Conservation (phyloP, 441 rosid species). For the Gossypium davidsonii region DNA sequence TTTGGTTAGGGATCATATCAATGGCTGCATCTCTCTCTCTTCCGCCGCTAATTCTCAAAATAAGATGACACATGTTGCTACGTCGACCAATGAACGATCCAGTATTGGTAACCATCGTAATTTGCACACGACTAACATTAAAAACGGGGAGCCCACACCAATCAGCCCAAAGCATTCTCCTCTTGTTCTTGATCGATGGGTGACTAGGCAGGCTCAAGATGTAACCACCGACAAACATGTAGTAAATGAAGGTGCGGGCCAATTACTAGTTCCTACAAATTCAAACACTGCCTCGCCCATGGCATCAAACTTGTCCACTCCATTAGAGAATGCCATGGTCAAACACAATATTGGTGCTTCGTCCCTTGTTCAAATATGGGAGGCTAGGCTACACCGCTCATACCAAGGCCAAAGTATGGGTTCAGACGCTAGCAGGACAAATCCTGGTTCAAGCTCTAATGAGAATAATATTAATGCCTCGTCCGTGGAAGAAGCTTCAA, state of each 20-base stretch:
- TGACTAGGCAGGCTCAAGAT: no score
- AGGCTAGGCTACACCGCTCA: slow-evolving; percentile 54
- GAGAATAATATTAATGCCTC: slow-evolving; percentile 13
- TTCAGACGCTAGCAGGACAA: slow-evolving; percentile 30
- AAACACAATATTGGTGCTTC: slow-evolving; percentile 48
- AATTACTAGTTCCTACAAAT: background rate
- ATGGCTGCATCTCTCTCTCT: slow-evolving; percentile 28
- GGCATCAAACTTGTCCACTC: slow-evolving; percentile 4
- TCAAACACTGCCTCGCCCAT: background rate
- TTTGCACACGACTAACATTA: no score
- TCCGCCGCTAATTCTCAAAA: slow-evolving; percentile 15
- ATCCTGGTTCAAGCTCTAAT: slow-evolving; percentile 24
- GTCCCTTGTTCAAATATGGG: slow-evolving; percentile 91
- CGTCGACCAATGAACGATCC: no score
- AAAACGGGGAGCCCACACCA: no score
- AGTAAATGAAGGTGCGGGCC: no score
- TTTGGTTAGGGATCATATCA: slow-evolving; percentile 55
- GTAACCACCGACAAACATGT: no score
- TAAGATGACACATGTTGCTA: no score
- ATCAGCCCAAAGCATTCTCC: no score
- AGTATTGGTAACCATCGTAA: no score
- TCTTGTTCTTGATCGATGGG: no score
- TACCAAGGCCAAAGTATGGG: slow-evolving; percentile 10
- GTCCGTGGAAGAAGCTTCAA: slow-evolving; percentile 19
- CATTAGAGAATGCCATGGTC: slow-evolving; percentile 11